These are phyloP conservation scores for Gryganskiella cystojenkinii DNA, from an alignment of 192 early-diverging fungal species.

Conservation along the genomic window DNA sequence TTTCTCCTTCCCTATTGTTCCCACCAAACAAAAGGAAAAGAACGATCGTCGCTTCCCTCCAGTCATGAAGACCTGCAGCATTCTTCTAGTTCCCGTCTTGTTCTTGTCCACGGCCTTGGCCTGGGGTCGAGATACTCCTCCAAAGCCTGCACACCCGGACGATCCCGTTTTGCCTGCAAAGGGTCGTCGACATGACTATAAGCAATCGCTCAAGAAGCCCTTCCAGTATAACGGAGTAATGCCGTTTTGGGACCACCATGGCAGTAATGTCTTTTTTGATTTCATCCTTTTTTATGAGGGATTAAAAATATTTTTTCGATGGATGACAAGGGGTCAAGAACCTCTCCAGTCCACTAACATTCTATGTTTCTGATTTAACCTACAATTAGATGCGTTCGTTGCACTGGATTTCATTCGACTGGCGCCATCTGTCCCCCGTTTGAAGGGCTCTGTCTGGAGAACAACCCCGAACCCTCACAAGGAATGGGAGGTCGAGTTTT, in stretches of 20 bases:
- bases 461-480: slow-evolving; percentile 64
- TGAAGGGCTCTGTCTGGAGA: background rate
- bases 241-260: slow-evolving; percentile 63
- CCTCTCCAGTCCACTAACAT: background rate
- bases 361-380: background rate
- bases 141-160: background rate
- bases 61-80: slow-evolving; percentile 4
- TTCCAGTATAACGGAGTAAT: slow-evolving; percentile 60
- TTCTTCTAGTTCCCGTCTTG: slow-evolving; percentile 11
- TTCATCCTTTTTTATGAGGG: background rate
- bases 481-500: slow-evolving; percentile 82
- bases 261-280: slow-evolving; percentile 50
- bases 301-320: background rate
- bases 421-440: slow-evolving; percentile 68
- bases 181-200: slow-evolving; percentile 64
- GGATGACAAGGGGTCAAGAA: background rate
- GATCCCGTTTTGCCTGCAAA: slow-evolving; percentile 23
- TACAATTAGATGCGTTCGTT: slow-evolving; percentile 42
- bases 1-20: background rate
- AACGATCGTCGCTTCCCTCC: background rate
- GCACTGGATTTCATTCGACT: slow-evolving; percentile 67
- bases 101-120: slow-evolving; percentile 13
- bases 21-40: slow-evolving; percentile 13
- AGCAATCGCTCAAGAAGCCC: slow-evolving; percentile 70
- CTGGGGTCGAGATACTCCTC: slow-evolving; percentile 23